Evolutionary conservation across 2,329 filamentous ascomycete species (phyloP).

Genomic region (Monilinia vaccinii-corymbosi): DNA sequence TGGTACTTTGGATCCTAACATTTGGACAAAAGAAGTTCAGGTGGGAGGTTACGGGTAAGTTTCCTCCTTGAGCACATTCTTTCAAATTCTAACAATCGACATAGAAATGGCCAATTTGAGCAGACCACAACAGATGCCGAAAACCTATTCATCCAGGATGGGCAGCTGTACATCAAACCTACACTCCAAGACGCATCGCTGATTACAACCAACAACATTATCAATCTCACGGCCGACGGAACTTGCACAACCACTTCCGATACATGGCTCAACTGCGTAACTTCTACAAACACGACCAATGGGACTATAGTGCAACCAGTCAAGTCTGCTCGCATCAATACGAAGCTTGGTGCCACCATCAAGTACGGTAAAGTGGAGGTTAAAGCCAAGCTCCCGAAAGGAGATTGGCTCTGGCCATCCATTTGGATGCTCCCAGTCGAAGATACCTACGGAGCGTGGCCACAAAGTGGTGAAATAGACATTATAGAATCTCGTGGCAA

Average conservation of each 20-base stretch:
- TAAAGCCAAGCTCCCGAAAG: slow-evolving; percentile 62
- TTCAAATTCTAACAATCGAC: neutral
- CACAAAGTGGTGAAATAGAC: slow-evolving; percentile 74
- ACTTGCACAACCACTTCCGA: slow-evolving; percentile 53
- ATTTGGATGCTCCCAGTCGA: slow-evolving; percentile 81
- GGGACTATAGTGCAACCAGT: slow-evolving; percentile 68
- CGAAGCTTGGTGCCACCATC: slow-evolving; percentile 61
- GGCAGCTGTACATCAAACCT: slow-evolving; percentile 64
- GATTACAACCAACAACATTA: slow-evolving; percentile 55
- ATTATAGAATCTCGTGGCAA: slow-evolving; percentile 76
- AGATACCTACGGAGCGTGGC: slow-evolving; percentile 68
- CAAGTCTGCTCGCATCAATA: slow-evolving; percentile 70
- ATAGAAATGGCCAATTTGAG: slow-evolving; percentile 73
- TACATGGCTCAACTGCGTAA: slow-evolving; percentile 51
- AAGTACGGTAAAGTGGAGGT: slow-evolving; percentile 78
- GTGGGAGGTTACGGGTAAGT: slow-evolving; percentile 33
- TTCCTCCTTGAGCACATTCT: slow-evolving; percentile 40
- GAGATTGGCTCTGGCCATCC: slow-evolving; percentile 87
- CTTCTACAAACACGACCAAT: slow-evolving; percentile 68
- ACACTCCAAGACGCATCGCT: slow-evolving; percentile 63
- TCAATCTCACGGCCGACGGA: slow-evolving; percentile 58
- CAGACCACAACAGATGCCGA: slow-evolving; percentile 62
- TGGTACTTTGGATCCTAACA: slow-evolving; percentile 26
- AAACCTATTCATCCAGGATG: slow-evolving; percentile 65
- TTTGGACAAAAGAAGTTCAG: slow-evolving; percentile 42